Conservation (phyloP, 805 yeast genomes). For the Millerozyma miso region DNA sequence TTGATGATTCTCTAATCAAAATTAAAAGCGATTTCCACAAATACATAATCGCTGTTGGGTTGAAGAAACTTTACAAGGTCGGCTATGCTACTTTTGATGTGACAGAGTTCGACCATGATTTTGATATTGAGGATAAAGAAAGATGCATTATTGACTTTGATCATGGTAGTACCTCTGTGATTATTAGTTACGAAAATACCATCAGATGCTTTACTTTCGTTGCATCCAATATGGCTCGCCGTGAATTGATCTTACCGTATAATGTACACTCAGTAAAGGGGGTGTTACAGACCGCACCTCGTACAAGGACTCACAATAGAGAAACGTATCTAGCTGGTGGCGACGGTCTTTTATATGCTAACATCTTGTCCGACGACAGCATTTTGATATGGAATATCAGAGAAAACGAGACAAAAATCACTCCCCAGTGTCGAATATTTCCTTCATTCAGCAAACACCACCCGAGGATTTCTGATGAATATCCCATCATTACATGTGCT, state of each 20-base stretch:
- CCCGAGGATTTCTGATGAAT: slow-evolving; percentile 3
- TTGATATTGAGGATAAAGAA: slow-evolving; percentile 8
- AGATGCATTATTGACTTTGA: slow-evolving; percentile 25
- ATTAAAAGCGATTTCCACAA: slow-evolving; percentile 26
- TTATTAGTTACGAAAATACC: slow-evolving; percentile 15
- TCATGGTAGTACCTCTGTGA: slow-evolving; percentile 26
- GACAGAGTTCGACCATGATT: slow-evolving; percentile 12
- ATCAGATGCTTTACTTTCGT: slow-evolving; percentile 23
- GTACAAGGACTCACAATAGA: slow-evolving; percentile 8
- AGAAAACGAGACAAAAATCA: slow-evolving; percentile 9
- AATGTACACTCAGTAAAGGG: slow-evolving; percentile 12
- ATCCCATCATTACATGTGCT: slow-evolving; percentile 17
- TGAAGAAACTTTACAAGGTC: slow-evolving; percentile 12
- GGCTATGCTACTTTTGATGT: slow-evolving; percentile 12
- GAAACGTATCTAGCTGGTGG: slow-evolving; percentile 28
- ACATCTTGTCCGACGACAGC: slow-evolving; percentile 36
- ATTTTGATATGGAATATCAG: slow-evolving; percentile 44
- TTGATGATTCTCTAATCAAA: slow-evolving; percentile 12
- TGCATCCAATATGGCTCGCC: slow-evolving; percentile 2
- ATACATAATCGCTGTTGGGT: slow-evolving; percentile 17
- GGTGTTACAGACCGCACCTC: slow-evolving; percentile 15
- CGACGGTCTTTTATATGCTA: slow-evolving; percentile 38
- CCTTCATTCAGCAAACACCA: slow-evolving; percentile 7
- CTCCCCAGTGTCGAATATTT: slow-evolving; percentile 10
- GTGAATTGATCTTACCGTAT: slow-evolving; percentile 12